These are phyloP conservation scores for Fusarium tuaranense DNA, from an alignment of 2,329 filamentous ascomycete species.

Conservation along the genomic window DNA sequence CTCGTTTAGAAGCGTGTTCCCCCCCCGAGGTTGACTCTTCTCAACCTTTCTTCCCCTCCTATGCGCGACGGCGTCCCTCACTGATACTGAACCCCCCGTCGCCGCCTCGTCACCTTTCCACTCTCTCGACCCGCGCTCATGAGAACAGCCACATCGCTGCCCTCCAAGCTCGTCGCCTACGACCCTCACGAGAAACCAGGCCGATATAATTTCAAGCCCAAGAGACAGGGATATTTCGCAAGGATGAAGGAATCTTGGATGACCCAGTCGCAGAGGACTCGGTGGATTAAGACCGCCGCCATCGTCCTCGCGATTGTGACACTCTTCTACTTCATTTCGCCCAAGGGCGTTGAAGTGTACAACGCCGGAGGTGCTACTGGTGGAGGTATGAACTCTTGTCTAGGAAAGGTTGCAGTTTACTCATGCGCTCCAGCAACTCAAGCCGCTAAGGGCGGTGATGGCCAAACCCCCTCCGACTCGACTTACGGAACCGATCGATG, in stretches of 20 bases:
- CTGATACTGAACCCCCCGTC: slow-evolving; percentile 29
- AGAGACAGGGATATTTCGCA: slow-evolving; percentile 61
- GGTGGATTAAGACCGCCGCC: slow-evolving; percentile 74
- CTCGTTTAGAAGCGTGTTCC: slow-evolving; percentile 10
- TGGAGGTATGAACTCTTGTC: slow-evolving; percentile 19
- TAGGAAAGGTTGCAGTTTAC: slow-evolving; percentile 1
- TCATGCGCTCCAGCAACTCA: slow-evolving; percentile 41
- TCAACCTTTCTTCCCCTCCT: not conserved
- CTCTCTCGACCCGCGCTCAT: slow-evolving; percentile 55
- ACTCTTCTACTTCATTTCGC: slow-evolving; percentile 73
- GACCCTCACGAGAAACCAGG: slow-evolving; percentile 75
- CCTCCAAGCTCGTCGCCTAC: slow-evolving; percentile 68
- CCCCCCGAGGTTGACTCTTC: slow-evolving; percentile 11
- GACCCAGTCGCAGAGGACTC: slow-evolving; percentile 73
- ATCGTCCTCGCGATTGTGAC: slow-evolving; percentile 70
- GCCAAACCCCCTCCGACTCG: slow-evolving; percentile 68
- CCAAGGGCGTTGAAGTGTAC: slow-evolving; percentile 67
- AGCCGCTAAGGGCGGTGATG: slow-evolving; percentile 47
- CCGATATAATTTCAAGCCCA: slow-evolving; percentile 65
- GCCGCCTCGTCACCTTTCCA: slow-evolving; percentile 24
- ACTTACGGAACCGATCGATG: slow-evolving; percentile 80
- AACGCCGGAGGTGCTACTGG: slow-evolving; percentile 49
- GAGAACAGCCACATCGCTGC: slow-evolving; percentile 74
- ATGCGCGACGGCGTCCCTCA: slow-evolving; percentile 46
- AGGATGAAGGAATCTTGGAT: slow-evolving; percentile 69